phyloP scores from a whole-genome alignment of 495 filamentous ascomycete genomes.

The Alectoria sarmentosa region DNA sequence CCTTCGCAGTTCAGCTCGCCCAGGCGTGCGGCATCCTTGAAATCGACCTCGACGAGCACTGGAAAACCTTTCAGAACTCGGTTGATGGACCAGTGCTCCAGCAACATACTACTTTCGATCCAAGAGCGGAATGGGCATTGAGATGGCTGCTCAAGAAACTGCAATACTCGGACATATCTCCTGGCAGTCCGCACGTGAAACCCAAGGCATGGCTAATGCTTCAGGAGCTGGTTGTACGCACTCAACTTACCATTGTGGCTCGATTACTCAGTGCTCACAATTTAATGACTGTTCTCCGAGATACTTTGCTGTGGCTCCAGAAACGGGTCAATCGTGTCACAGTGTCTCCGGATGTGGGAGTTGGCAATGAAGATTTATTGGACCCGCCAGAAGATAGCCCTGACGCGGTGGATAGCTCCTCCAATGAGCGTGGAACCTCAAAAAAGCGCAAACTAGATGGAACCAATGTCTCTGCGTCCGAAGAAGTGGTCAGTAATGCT shows the following conservation, averaged over 20 bases:
- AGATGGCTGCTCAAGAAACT: slow-evolving; percentile 62
- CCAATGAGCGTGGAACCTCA: slow-evolving; percentile 14
- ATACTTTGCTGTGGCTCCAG: slow-evolving; percentile 34
- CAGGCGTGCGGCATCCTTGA: slow-evolving; percentile 44
- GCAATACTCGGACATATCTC: slow-evolving; percentile 30
- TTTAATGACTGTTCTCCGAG: slow-evolving; percentile 40
- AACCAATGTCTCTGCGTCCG: slow-evolving; percentile 25
- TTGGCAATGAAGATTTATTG: neutral
- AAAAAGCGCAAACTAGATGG: slow-evolving; percentile 39
- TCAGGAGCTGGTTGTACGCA: slow-evolving; percentile 39
- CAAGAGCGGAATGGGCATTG: slow-evolving; percentile 59
- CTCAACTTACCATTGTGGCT: slow-evolving; percentile 41
- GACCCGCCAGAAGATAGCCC: slow-evolving; percentile 2
- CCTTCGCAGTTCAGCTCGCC: slow-evolving; percentile 36
- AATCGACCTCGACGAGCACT: slow-evolving; percentile 30
- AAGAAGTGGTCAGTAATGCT: neutral
- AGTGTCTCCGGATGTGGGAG: neutral
- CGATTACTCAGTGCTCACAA: slow-evolving; percentile 44
- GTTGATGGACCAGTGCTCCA: neutral
- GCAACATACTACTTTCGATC: slow-evolving; percentile 26
- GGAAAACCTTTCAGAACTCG: neutral
- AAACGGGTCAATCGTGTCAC: neutral
- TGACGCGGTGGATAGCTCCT: slow-evolving; percentile 23
- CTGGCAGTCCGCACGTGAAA: slow-evolving; percentile 34
- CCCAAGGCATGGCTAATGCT: slow-evolving; percentile 44